Base-by-base conservation (phyloP, 495 filamentous ascomycete genomes). In the Penicillium bialowiezense region DNA sequence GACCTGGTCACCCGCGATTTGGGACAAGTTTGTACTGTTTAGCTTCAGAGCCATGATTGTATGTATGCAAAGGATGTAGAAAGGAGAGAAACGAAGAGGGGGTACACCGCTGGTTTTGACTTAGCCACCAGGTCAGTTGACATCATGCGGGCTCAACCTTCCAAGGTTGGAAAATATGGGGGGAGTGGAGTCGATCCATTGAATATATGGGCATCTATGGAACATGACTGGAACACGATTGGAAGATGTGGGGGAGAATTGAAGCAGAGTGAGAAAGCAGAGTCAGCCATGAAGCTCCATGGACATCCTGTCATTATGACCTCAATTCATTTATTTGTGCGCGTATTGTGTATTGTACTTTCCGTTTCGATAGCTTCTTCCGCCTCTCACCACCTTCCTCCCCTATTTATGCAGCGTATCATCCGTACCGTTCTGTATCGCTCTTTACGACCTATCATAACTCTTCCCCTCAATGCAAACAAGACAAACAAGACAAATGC, bases 11-110 rank as follows among this genome's bases (percentile, higher is more conserved):
- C 63, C 62, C 3, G 63, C 58, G 3, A 75, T 75, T 38, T 65
- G 65, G 38, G 65, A 41, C 37, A 75, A 52, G 52, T 71, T 72
- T 51, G 59, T 52, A 62, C 19, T 64, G 58, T 59, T 72, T 41
- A 74, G 67, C 58, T 70, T 71, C 48, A 72, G 53, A 8, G 29
- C 5, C 29, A 32, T 32, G 29, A 32, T 32, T 32, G 12, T 32
- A 10, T 32, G 7, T 10, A 10, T 32, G 12, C 7, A 32, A 12
- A 32, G 29, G 12, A 32, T 32, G 29, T 32, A 32, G 7, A 32
- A 13, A 32, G 29, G 5, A 32, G 12, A 32, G 12, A 32, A 32
- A 32, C 7, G 29, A 10, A 32, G 29, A 28, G 29, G 29, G 29
- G 29, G 29, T 10, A 10, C 29, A 32, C 29, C 29, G 29, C 29